Base-by-base conservation (phyloP, 129 eudicot species). In the Tagetes patula region DNA sequence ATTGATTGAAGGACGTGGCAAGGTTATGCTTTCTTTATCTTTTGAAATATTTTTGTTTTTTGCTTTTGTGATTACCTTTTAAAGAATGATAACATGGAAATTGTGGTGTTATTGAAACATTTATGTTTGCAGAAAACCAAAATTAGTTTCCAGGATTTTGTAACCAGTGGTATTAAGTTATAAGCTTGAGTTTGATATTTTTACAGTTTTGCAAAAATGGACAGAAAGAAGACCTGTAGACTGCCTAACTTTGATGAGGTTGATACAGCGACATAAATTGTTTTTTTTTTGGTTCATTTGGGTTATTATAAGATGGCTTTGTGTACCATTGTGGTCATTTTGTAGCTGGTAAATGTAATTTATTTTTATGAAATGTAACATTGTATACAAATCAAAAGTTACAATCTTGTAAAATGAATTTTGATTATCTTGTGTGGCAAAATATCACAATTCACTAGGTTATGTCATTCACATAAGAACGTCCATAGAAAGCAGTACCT, bases 1-100 rank as follows among this genome's bases (percentile, higher is more conserved):
- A 78, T 76, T 95, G 72, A 85, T 95, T 47, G 97, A 95, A 86
- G 99, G 99, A 36, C 97, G 99, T 73, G 99, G 99, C 84, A 95
- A 95, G 99, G 99, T 95, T 65, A 69, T 79, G n/a, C 60, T 68
- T 43, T 4, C 27, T 32, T 3, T 59, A 10, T 0, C 3, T 65
- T 69, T 65, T 14, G 9, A 55, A 52, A 40, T 42, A 63, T 43
- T 50, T 49, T 5, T 38, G 5, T 13, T 32, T 58, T 62, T 6
- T 8, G 9, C 30, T 48, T 47, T 70, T 30, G 56, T 55, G 32
- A 12, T 77, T 37, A 40, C 27, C 79, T 76, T 72, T 5, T 55
- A 39, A 53, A 30, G 59, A 31, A 6, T 14, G 49, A 4, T 6
- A 60, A 58, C 7, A 40, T 61, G 62, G 64, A 69, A 59, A 38